Evolutionary conservation across 2,329 filamentous ascomycete genomes (phyloP), one percentile per base, ranked within the genome.

Genomic region (Coleophoma crateriformis): DNA sequence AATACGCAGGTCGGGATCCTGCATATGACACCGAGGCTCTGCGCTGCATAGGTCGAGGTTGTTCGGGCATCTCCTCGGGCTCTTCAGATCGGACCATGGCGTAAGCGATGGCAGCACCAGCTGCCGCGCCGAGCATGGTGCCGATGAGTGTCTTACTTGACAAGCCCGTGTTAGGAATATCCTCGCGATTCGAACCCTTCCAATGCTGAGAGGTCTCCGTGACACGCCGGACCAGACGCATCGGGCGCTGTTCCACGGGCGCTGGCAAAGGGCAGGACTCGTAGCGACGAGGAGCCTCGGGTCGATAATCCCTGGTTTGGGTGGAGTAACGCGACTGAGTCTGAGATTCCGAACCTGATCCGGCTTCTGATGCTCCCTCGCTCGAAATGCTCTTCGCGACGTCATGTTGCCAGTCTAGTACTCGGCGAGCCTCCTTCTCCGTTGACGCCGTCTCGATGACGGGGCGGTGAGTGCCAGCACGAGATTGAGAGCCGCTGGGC

Each of bases 101-200:
- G 67, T 94, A 95, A 10, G 88, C 85, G 38, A 88, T 73, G 10
- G 85, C 87, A 34, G 85, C 87, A 37, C 87, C 87, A 15, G 88
- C 88, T 14, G 88, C 88, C 33, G 87, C 88, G 40, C 88, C 89
- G 45, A 95, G 75, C 11, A 95, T 73, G 7, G 87, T 86, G 7
- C 89, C 87, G 42, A 94, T 76, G 39, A 91, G 75, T 17, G 81
- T 79, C 57, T 84, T 84, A 38, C 81, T 75, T 45, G 73, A 76
- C 37, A 79, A 68, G 4, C 78, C 58, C n/a, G 47, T 43, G 10
- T 41, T 20, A 11, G 35, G 35, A 47, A 27, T 32, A 22, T 34
- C 27, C 32, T 41, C 17, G 7, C 27, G 27, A 10, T 27, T 27
- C 8, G 27, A 27, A 7, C 27, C 27, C 27, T 27, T 27, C 27